Base-by-base conservation (phyloP, 2,329 filamentous ascomycete species). In the Ophiostoma quercus region DNA sequence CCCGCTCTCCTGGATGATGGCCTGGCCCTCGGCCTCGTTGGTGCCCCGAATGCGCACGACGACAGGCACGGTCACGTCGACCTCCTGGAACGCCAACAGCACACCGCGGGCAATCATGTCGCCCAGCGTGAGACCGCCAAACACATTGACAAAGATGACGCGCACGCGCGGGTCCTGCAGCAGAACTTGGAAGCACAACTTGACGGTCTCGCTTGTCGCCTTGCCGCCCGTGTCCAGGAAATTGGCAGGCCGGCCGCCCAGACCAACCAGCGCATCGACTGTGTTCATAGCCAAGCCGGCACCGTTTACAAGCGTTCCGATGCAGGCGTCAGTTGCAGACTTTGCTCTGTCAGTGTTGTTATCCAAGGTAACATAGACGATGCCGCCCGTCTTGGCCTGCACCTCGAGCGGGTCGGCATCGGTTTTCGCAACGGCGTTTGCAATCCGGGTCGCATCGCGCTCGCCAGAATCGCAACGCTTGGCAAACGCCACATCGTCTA, bases 211-310 rank as follows among this genome's bases (percentile, higher is more conserved):
- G 39, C 87, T 86, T 0, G 92, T 97, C 0, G 93, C 93, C 78
- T 96, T 95, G 47, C 93, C 93, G 37, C 94, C 93, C 0, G 92
- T 96, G 77, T 97, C 93, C 69, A 97, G 84, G 77, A 97, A 96
- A 75, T 97, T 97, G 12, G 92, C 87, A 32, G 89, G 89, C 43
- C 82, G 79, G 1, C 91, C 91, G 69, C 89, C 89, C 69, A 87
- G 85, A 14, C 87, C 80, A 2, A 85, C 83, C 1, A 97, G 85
- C 0, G 91, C 90, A 77, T 97, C 93, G 71, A 94, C 88, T 0
- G 92, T 96, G 77, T 95, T 95, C 91, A 97, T 95, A 0, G 92
- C 92, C 1, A 97, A 84, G 0, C 93, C 93, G 0, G 94, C 93
- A 62, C 93, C 92, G 76, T 97, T 97, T 73, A 96, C 92, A 73